Conservation (phyloP, 441 rosid genomes). For the Croton laevigatus region DNA sequence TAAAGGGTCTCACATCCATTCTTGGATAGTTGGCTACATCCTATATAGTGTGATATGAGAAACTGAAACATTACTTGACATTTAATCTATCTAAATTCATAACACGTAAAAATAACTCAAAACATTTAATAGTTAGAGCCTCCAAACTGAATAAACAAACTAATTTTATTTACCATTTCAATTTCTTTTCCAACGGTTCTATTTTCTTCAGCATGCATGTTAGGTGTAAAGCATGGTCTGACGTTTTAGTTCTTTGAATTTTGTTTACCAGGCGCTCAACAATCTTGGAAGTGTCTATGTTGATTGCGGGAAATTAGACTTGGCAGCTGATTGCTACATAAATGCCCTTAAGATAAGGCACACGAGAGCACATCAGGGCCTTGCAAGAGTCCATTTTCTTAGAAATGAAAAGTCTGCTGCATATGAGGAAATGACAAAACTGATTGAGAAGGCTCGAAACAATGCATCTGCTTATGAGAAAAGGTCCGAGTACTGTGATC, state of each 20-base stretch:
- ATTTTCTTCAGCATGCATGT: background rate
- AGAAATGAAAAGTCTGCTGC: constrained; percentile 74
- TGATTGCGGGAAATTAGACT: constrained; percentile 61
- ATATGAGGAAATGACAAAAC: constrained; percentile 83
- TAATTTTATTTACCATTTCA: no score
- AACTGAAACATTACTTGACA: no score
- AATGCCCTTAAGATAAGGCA: constrained; percentile 90
- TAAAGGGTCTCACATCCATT: no score
- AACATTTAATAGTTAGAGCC: no score
- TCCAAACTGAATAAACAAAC: no score
- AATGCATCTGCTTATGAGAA: constrained; percentile 96
- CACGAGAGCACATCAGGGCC: constrained; percentile 96
- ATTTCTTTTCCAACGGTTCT: background rate
- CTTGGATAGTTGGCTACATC: no score
- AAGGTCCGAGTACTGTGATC: constrained; percentile 94
- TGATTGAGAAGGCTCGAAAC: constrained; percentile 81
- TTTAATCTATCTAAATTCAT: no score
- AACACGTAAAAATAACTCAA: no score
- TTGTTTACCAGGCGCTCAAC: constrained; percentile 76
- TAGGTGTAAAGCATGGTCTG: background rate
- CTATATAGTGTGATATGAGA: no score
- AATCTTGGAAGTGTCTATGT: constrained; percentile 96
- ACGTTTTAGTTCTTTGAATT: background rate
- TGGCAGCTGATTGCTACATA: constrained; percentile 94
- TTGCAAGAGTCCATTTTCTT: constrained; percentile 87